Conservation (phyloP, 225 moss, liverwort and hornwort species). For the Sphagnum contortum region DNA sequence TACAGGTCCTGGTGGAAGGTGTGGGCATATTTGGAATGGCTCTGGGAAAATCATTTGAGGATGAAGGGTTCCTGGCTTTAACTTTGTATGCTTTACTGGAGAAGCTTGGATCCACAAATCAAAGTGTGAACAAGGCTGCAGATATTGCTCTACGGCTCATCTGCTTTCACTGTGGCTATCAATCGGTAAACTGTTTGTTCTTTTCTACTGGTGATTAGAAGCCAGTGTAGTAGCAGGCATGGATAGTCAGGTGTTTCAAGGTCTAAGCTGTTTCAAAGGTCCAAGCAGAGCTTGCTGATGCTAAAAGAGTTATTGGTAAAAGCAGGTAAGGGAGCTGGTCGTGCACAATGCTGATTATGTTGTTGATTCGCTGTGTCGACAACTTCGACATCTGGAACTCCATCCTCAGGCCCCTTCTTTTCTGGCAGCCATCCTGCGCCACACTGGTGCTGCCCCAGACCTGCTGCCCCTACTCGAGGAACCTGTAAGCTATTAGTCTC, state of each 20-base stretch:
- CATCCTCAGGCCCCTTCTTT: conserved; percentile 78
- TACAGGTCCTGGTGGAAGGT: conserved; percentile 86
- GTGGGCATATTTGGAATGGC: conserved; percentile 75
- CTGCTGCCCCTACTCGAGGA: conserved; percentile 90
- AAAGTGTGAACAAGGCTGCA: conserved; percentile 60
- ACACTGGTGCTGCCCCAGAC: conserved; percentile 83
- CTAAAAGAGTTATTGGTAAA: neutral
- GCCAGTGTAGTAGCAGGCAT: neutral
- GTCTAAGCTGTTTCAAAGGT: no score
- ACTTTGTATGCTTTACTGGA: conserved; percentile 84
- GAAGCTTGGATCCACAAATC: conserved; percentile 64
- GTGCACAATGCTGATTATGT: conserved; percentile 80
- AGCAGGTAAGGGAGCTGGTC: conserved; percentile 80
- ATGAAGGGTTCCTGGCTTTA: conserved; percentile 66
- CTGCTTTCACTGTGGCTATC: conserved; percentile 59
- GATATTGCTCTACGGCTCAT: conserved; percentile 63
- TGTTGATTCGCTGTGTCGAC: conserved; percentile 86
- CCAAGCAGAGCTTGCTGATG: no score
- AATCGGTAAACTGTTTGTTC: conserved; percentile 37
- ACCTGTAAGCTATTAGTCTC: conserved; percentile 50
- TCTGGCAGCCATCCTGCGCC: conserved; percentile 75
- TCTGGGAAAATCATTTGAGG: conserved; percentile 64
- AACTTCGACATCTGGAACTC: conserved; percentile 75
- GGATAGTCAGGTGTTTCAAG: no score
- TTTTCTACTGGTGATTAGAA: neutral